phyloP scores from a whole-genome alignment of 352 stramenopile genomes.

The Globisporangium cederbergense region DNA sequence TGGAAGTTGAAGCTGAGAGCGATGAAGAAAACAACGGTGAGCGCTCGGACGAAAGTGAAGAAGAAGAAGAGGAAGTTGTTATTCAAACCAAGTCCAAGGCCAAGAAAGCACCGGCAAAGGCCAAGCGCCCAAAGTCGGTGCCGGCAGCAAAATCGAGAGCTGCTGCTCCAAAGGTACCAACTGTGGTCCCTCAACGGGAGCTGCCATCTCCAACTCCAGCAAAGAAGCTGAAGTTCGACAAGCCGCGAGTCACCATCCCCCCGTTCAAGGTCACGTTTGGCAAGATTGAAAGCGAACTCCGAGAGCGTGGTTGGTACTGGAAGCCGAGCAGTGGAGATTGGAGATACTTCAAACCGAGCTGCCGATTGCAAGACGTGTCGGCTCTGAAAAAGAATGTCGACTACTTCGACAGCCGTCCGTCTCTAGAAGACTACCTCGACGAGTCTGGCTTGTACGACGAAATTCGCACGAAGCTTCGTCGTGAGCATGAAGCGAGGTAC shows the following conservation, averaged over 20 bases:
- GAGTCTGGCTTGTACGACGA: conserved; percentile 33
- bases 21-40: conserved; percentile 12
- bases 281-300: conserved; percentile 56
- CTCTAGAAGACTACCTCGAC: conserved; percentile 46
- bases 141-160: conserved; percentile 3
- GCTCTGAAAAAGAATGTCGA: conserved; percentile 31
- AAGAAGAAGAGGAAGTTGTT: conserved; percentile 8
- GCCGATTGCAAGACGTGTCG: conserved; percentile 6
- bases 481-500: conserved; percentile 30
- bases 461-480: conserved; percentile 36
- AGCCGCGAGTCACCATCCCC: conserved; percentile 26
- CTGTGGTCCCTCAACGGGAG: not conserved
- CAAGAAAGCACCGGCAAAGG: conserved; percentile 1
- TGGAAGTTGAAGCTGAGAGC: conserved; percentile 11
- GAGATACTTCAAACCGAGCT: conserved; percentile 50
- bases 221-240: conserved; percentile 20
- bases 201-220: not conserved
- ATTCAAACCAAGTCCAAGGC: not conserved
- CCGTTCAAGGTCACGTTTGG: conserved; percentile 59
- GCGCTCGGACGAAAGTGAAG: conserved; percentile 11
- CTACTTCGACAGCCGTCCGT: conserved; percentile 44
- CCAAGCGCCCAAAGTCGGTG: conserved; percentile 8
- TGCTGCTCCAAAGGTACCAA: not conserved
- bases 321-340: conserved; percentile 33
- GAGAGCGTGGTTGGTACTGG: conserved; percentile 65